Conservation (phyloP, 768 basidiomycete species). For the Phanerochaete sordida region DNA sequence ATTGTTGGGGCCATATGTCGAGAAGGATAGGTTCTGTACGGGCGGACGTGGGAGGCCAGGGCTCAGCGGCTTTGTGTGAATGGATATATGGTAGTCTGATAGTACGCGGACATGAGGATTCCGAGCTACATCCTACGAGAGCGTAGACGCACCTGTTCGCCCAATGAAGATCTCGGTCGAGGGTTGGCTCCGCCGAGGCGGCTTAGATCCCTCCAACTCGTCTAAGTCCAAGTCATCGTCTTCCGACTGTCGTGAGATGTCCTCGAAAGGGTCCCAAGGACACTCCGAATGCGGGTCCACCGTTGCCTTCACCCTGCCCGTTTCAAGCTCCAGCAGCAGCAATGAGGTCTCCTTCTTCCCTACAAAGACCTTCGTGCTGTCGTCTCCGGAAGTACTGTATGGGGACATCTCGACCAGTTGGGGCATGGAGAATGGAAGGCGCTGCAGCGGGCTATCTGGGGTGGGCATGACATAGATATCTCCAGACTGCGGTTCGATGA, state of each 20-base stretch:
- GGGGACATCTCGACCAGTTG: conserved; percentile 89
- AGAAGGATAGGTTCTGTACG: conserved; percentile 84
- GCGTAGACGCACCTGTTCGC: conserved; percentile 49
- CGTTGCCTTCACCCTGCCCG: conserved; percentile 73
- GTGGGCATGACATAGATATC: conserved; percentile 85
- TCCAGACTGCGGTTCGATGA: conserved; percentile 93
- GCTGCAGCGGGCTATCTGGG: conserved; percentile 68
- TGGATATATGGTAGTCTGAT: conserved; percentile 86
- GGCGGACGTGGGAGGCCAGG: conserved; percentile 35
- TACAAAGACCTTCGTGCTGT: conserved; percentile 74
- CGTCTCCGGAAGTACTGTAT: conserved; percentile 70
- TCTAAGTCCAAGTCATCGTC: conserved; percentile 44
- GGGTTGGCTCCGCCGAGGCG: conserved; percentile 24
- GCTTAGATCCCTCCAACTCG: conserved; percentile 51
- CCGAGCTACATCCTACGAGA: neutral
- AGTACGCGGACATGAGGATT: neutral
- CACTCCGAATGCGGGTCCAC: conserved; percentile 74
- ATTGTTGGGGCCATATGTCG: conserved; percentile 90
- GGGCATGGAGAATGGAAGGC: conserved; percentile 87
- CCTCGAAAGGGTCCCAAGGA: conserved; percentile 68
- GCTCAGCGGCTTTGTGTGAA: conserved; percentile 55
- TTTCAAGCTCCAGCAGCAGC: conserved; percentile 70
- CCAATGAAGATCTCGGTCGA: conserved; percentile 57
- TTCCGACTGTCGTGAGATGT: conserved; percentile 37
- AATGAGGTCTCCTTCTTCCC: conserved; percentile 89